A percentile compares a stretch with the other conserved stretches of the same genome.
Evolutionary conservation across 768 basidiomycete genomes (phyloP).

Genomic region (Mycena amicta): DNA sequence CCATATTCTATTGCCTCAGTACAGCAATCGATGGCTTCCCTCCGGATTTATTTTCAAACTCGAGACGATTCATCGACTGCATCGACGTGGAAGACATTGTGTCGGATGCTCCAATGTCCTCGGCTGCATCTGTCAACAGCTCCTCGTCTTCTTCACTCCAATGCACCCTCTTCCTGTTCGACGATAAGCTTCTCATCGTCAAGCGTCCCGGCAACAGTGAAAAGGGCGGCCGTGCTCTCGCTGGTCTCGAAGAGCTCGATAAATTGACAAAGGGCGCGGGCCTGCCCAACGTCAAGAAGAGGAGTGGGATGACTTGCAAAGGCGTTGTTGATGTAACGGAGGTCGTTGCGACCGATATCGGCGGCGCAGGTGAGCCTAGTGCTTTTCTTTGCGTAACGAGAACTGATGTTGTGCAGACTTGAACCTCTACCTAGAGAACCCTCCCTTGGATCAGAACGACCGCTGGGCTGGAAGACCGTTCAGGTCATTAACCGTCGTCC

Average conservation of each 20-base stretch:
- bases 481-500: constrained; percentile 76
- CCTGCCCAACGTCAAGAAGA: constrained; percentile 67
- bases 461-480: constrained; percentile 88
- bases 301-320: constrained; percentile 80
- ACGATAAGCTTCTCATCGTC: constrained; percentile 89
- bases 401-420: constrained; percentile 60
- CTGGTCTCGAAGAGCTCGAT: constrained; percentile 81
- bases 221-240: constrained; percentile 68
- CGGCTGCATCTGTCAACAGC: constrained; percentile 44
- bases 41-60: constrained; percentile 85
- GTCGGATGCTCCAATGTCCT: constrained; percentile 51
- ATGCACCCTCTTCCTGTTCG: constrained; percentile 90
- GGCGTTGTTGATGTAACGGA: constrained; percentile 86
- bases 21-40: constrained; percentile 91
- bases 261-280: constrained; percentile 66
- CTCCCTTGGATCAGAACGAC: constrained; percentile 80
- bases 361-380: constrained; percentile 70
- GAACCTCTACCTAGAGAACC: constrained; percentile 80
- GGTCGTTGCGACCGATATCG: constrained; percentile 80
- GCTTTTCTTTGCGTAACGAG: too few species aligned
- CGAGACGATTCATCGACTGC: constrained; percentile 85
- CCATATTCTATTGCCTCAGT: constrained; percentile 83
- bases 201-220: constrained; percentile 82
- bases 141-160: constrained; percentile 57
- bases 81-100: constrained; percentile 89